Evolutionary conservation across 2,329 filamentous ascomycete genomes (phyloP).

Genomic region (Colletotrichum somersetense): DNA sequence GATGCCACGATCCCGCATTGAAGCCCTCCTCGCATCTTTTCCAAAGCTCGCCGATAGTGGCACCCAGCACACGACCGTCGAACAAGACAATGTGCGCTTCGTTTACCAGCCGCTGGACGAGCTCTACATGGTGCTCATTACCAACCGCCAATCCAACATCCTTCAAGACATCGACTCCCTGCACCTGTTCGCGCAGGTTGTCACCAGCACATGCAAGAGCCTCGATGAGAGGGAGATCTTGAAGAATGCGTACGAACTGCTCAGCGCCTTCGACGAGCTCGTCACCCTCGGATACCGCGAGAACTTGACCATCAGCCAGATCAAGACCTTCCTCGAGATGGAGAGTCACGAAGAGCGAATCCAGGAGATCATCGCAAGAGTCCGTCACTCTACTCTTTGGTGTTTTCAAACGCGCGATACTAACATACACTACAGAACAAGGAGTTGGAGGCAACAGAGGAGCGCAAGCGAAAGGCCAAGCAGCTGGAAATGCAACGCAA

Average conservation of each 20-base stretch:
- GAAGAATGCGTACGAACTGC: constrained; percentile 93
- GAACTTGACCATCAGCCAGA: constrained; percentile 95
- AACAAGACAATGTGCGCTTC: constrained; percentile 99
- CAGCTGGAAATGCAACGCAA: constrained; percentile 99
- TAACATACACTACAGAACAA: constrained; percentile 78
- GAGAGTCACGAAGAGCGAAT: constrained; percentile 99
- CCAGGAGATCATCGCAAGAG: constrained; percentile 95
- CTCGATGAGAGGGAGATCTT: constrained; percentile 96
- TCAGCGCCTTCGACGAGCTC: constrained; percentile 97
- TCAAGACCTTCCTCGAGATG: constrained; percentile 99
- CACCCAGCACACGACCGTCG: constrained; percentile 97
- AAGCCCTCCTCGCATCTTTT: constrained; percentile 95
- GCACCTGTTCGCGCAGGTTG: constrained; percentile 97
- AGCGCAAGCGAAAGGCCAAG: constrained; percentile 98
- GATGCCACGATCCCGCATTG: constrained; percentile 96
- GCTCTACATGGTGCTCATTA: constrained; percentile 99
- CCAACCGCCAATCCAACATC: constrained; percentile 99
- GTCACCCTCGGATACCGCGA: constrained; percentile 96
- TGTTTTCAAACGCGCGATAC: background rate
- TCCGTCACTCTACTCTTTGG: constrained; percentile 57
- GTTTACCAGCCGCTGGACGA: constrained; percentile 99
- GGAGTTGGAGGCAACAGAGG: constrained; percentile 96
- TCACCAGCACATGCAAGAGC: constrained; percentile 95
- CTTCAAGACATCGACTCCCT: constrained; percentile 99
- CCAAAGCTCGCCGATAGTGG: constrained; percentile 96